Percentiles rank a stretch among this genome's conserved stretches.
phyloP scores from a whole-genome alignment of 352 stramenopile species.

The Phytophthora tubulina region DNA sequence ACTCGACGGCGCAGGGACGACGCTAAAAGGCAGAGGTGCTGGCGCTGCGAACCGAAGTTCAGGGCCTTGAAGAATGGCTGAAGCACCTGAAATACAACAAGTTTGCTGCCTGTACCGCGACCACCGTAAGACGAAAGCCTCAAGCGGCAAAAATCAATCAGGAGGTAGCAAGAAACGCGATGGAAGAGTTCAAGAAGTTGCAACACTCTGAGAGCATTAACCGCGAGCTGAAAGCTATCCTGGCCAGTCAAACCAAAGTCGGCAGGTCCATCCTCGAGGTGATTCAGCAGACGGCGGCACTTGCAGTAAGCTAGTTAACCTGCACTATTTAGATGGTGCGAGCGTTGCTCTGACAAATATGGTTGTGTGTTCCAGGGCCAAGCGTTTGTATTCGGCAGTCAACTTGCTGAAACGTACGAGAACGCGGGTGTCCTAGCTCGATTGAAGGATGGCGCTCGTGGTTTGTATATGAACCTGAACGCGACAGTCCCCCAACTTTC shows the following conservation, averaged over 20 bases:
- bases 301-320: neutral
- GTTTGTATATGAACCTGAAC: conserved; percentile 4
- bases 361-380: conserved; percentile 1
- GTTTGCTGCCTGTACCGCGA: neutral
- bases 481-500: neutral
- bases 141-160: neutral
- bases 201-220: conserved; percentile 10
- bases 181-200: conserved; percentile 13
- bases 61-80: conserved; percentile 5
- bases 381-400: conserved; percentile 4
- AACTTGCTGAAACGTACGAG: neutral
- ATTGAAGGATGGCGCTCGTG: conserved; percentile 1
- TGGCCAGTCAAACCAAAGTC: conserved; percentile 9
- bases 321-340: neutral
- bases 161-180: neutral
- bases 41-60: conserved; percentile 10
- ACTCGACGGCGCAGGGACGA: conserved; percentile 18
- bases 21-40: conserved; percentile 20
- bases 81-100: neutral
- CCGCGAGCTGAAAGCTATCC: conserved; percentile 4
- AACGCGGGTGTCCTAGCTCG: conserved; percentile 9
- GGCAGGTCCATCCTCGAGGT: conserved; percentile 5
- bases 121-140: too few relatives aligned
- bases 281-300: conserved; percentile 6
- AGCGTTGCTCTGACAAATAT: neutral